Evolutionary conservation across 805 yeast genomes (phyloP).

Genomic region (Brettanomyces sp.): DNA sequence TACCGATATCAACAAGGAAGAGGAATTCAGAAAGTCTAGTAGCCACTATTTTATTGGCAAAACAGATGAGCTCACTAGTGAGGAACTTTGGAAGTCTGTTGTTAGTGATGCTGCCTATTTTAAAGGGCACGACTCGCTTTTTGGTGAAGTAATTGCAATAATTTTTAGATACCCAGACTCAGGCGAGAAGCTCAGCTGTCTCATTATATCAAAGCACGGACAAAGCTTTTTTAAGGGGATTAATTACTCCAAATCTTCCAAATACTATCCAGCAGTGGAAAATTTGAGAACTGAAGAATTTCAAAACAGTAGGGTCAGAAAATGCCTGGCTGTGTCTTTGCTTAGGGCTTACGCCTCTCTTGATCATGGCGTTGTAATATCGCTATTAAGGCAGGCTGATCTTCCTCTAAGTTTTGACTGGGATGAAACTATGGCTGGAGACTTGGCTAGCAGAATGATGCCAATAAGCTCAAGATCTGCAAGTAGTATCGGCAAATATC

Average conservation of each 20-base stretch:
- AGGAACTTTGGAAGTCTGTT: constrained; percentile 31
- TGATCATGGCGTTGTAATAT: constrained; percentile 22
- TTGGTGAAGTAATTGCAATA: constrained; percentile 39
- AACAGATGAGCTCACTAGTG: constrained; percentile 6
- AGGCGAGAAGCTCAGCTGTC: constrained; percentile 33
- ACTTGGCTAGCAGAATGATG: constrained; percentile 56
- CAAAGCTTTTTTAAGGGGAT: constrained; percentile 48
- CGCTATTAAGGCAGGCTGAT: constrained; percentile 10
- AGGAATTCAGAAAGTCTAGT: constrained; percentile 11
- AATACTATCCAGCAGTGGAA: constrained; percentile 71
- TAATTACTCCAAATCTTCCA: constrained; percentile 48
- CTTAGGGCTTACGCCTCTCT: constrained; percentile 59
- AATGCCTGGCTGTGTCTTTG: constrained; percentile 66
- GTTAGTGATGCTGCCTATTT: constrained; percentile 45
- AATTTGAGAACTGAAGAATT: constrained; percentile 42
- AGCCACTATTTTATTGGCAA: constrained; percentile 12
- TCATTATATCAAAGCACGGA: constrained; percentile 59
- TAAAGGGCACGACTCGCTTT: constrained; percentile 37
- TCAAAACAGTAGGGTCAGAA: constrained; percentile 51
- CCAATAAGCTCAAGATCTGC: constrained; percentile 47
- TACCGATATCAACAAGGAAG: background rate
- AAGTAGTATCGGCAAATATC: constrained; percentile 41
- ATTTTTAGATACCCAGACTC: constrained; percentile 41
- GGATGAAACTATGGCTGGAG: constrained; percentile 86
- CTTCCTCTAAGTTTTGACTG: constrained; percentile 28